phyloP scores from a whole-genome alignment of 2,329 filamentous ascomycete species.

The Pestalotiopsis sp. region DNA sequence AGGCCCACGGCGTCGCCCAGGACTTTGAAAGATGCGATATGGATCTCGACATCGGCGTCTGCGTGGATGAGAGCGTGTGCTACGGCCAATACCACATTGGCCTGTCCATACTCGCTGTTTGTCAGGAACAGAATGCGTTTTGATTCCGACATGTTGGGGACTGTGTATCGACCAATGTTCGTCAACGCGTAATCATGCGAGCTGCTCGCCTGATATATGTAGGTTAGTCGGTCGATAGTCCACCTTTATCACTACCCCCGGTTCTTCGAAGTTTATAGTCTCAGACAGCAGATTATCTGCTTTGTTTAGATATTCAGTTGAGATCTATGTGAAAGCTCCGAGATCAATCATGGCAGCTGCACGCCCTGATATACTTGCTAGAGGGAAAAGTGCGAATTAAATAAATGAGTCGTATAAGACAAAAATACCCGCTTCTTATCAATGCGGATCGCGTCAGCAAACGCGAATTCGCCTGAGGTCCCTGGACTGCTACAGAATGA shows the following conservation, averaged over 20 bases:
- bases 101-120: constrained; percentile 19
- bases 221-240: not conserved
- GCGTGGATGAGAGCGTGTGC: constrained; percentile 17
- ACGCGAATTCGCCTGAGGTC: not conserved
- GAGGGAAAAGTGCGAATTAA: not conserved
- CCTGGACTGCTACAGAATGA: not conserved
- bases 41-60: constrained; percentile 17
- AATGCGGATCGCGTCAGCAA: not conserved
- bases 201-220: not conserved
- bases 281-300: no score
- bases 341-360: not conserved
- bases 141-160: not conserved
- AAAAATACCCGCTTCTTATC: not conserved
- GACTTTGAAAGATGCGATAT: constrained; percentile 18
- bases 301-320: not conserved
- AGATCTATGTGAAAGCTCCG: not conserved
- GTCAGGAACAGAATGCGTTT: constrained; percentile 9
- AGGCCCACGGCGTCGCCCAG: constrained; percentile 33
- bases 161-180: not conserved
- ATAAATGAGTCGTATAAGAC: not conserved
- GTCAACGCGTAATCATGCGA: not conserved
- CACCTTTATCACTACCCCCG: not conserved
- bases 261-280: no score
- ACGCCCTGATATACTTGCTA: not conserved
- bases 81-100: constrained; percentile 18